Evolutionary conservation across 2,329 filamentous ascomycete species (phyloP).

Genomic region (Ophiocordyceps camponoti-rufipedis): DNA sequence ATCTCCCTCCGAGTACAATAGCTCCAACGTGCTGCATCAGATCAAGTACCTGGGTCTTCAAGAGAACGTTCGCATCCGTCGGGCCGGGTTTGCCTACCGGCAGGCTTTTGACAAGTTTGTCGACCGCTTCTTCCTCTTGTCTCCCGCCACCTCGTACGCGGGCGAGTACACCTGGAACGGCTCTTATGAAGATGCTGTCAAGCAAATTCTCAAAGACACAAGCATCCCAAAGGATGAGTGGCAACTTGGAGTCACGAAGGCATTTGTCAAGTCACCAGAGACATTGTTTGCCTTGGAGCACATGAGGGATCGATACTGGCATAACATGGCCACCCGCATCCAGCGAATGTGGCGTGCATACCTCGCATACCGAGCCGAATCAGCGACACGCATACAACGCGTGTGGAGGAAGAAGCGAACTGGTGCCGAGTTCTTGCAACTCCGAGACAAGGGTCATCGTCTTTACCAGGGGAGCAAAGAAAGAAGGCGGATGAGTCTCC

Average conservation of each 20-base stretch:
- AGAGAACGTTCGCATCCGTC: constrained; percentile 93
- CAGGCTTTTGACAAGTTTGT: constrained; percentile 98
- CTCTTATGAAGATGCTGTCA: constrained; percentile 69
- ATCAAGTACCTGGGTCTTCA: constrained; percentile 99
- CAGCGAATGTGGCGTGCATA: constrained; percentile 97
- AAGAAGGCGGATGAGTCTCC: constrained; percentile 71
- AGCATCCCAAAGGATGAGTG: constrained; percentile 91
- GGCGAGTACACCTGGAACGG: constrained; percentile 95
- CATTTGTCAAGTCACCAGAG: constrained; percentile 95
- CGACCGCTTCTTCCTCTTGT: constrained; percentile 88
- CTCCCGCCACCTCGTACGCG: constrained; percentile 85
- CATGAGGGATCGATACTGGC: constrained; percentile 96
- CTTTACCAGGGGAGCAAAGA: constrained; percentile 77
- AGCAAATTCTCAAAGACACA: constrained; percentile 88
- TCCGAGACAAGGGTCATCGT: constrained; percentile 75
- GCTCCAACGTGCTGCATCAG: constrained; percentile 84
- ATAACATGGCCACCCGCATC: constrained; percentile 97
- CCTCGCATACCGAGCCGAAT: constrained; percentile 78
- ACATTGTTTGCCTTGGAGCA: constrained; percentile 92
- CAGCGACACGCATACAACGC: constrained; percentile 80
- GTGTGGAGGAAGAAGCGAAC: constrained; percentile 91
- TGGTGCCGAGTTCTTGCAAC: constrained; percentile 71
- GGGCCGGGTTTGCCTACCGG: constrained; percentile 91
- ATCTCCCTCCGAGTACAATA: constrained; percentile 82
- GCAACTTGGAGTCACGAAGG: constrained; percentile 92